A percentile compares a stretch with the other conserved stretches of the same genome.
Conservation (phyloP, 2,329 filamentous ascomycete species). For the Ciborinia camelliae region DNA sequence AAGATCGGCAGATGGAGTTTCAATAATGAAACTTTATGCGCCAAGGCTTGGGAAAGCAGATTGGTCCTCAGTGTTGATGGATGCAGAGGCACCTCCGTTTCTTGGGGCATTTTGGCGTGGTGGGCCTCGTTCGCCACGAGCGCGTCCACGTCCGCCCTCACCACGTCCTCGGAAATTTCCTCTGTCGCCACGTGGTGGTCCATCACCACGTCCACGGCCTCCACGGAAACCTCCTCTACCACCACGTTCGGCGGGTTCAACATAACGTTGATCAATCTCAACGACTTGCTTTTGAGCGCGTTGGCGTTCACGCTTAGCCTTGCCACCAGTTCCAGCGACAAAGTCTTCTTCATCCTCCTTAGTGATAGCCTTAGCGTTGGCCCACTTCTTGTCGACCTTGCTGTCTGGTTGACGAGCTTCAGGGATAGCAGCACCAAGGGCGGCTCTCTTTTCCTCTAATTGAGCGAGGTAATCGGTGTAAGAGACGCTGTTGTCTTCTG, state of each 20-base stretch:
- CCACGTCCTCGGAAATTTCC: constrained; percentile 44
- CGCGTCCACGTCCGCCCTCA: constrained; percentile 49
- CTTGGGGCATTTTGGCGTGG: constrained; percentile 41
- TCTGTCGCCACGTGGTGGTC: constrained; percentile 46
- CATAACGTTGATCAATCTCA: constrained; percentile 81
- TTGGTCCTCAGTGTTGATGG: constrained; percentile 48
- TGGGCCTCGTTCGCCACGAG: constrained; percentile 45
- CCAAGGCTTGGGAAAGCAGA: constrained; percentile 53
- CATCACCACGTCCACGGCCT: constrained; percentile 49
- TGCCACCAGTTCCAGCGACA: constrained; percentile 70
- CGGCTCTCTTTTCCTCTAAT: constrained; percentile 71
- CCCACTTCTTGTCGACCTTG: constrained; percentile 91
- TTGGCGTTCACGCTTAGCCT: constrained; percentile 81
- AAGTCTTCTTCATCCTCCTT: constrained; percentile 69
- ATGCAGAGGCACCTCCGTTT: constrained; percentile 33
- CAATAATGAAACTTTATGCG: constrained; percentile 36
- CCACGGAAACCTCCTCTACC: constrained; percentile 53
- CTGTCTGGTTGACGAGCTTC: constrained; percentile 84
- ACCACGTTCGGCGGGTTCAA: constrained; percentile 63
- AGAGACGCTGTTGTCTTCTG: constrained; percentile 79
- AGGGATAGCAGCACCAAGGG: constrained; percentile 60
- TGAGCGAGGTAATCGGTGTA: constrained; percentile 85
- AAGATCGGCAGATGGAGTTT: constrained; percentile 27
- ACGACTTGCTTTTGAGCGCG: constrained; percentile 88
- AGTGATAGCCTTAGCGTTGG: constrained; percentile 68